Evolutionary conservation across 2,329 filamentous ascomycete species (phyloP), one percentile per base, ranked within the genome.

Genomic region (Tolypocladium tropicale): DNA sequence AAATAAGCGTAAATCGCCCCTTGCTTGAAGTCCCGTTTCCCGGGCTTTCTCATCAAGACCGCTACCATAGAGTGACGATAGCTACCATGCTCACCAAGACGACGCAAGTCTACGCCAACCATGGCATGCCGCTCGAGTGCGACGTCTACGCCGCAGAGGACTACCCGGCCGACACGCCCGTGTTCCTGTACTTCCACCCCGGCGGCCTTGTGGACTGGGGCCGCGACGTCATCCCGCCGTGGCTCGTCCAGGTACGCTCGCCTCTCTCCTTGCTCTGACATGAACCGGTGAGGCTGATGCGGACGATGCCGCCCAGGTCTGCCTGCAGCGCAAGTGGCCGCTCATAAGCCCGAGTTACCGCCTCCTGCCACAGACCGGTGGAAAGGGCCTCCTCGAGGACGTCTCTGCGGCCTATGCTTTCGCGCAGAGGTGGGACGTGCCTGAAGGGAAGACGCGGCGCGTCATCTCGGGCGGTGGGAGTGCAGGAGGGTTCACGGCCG

Each of bases 171-270:
- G 55, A 60, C 49, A 56, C 59, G 1, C 67, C 68, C 5, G 65
- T 69, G n/a, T 64, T 72, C 32, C 61, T 73, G 21, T 73, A 69
- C 60, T 73, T 73, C 56, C 70, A 73, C 34, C 63, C 69, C 0
- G 70, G 71, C 18, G 70, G 69, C 0, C 63, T 72, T 6, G 63
- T 68, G 14, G 63, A 62, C n/a, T 70, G 68, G 53, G 63, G 64
- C 14, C 64, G 67, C 11, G 63, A 62, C 25, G 62, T 60, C 7
- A 61, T 73, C 12, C 67, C 69, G 1, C 71, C 70, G 2, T 72
- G 70, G 70, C 64, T 73, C 5, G 68, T 67, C 11, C 69, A 71
- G 56, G 67, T 67, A 53, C n/a, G n/a, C n/a, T 6, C 1, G 7
- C 28, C 7, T 2, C 11, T 9, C 16, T 30, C 16, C 2, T 49